Percentiles rank a stretch among this genome's conserved stretches.
These are phyloP conservation scores for Ramularia endophylla DNA, from an alignment of 2,329 filamentous ascomycete species.

Conservation along the genomic window DNA sequence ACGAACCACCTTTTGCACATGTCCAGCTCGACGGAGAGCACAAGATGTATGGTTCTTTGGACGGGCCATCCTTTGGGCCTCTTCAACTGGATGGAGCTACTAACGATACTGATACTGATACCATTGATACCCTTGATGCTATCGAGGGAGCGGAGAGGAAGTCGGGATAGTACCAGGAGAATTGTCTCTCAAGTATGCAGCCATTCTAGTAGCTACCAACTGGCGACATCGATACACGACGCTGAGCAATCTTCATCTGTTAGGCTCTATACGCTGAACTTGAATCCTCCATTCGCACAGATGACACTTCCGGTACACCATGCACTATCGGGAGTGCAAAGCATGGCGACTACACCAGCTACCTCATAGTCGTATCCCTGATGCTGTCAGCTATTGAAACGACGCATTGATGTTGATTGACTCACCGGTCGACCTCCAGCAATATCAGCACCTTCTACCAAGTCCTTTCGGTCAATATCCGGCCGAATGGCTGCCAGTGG, in stretches of 20 bases:
- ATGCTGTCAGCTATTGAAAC: conserved; percentile 8
- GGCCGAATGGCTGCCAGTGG: conserved; percentile 58
- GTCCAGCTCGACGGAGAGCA: conserved; percentile 5
- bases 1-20: not conserved
- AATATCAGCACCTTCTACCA: conserved; percentile 38
- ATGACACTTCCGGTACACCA: conserved; percentile 76
- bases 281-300: conserved; percentile 74
- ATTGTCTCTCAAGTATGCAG: not conserved
- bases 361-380: conserved; percentile 62
- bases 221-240: not conserved
- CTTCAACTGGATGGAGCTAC: conserved; percentile 5
- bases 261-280: conserved; percentile 37
- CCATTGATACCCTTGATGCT: too few species aligned
- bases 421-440: conserved; percentile 49
- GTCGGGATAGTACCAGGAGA: not conserved
- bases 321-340: conserved; percentile 63
- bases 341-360: conserved; percentile 70
- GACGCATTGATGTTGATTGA: conserved; percentile 35
- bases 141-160: not conserved
- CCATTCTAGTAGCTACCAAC: too few species aligned
- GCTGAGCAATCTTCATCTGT: not conserved
- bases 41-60: not conserved
- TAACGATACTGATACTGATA: not conserved
- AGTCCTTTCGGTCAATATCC: conserved; percentile 55
- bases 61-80: not conserved